Evolutionary conservation across 1,139 yeast species (phyloP).

Genomic region (Scheffersomyces segobiensis): DNA sequence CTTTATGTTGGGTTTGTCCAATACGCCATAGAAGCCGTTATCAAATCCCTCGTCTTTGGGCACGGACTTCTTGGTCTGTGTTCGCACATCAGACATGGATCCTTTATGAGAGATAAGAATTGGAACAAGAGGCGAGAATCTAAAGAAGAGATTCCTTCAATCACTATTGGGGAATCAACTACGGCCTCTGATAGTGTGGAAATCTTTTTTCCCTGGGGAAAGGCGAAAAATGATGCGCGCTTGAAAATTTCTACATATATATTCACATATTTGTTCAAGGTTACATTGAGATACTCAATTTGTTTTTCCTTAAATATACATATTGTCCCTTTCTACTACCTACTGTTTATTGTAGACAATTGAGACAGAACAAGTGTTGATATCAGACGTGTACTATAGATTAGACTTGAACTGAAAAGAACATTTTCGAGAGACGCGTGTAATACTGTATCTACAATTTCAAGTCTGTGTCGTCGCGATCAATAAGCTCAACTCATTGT

Average conservation of each 20-base stretch:
- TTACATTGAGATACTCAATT: background rate
- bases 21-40: constrained; percentile 56
- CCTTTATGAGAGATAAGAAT: background rate
- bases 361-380: background rate
- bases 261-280: background rate
- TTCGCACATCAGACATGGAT: background rate
- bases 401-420: background rate
- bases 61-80: background rate
- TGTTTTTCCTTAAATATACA: background rate
- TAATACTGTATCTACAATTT: background rate
- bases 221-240: background rate
- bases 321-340: background rate
- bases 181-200: background rate
- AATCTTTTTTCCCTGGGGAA: too few relatives aligned
- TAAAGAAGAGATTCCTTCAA: background rate
- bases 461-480: background rate
- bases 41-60: constrained; percentile 3
- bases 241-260: background rate
- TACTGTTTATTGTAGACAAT: too few relatives aligned
- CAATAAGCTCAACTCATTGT: background rate
- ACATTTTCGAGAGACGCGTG: background rate
- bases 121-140: background rate
- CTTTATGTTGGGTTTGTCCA: constrained; percentile 61
- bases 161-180: background rate
- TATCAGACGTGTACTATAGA: background rate